Evolutionary conservation across 352 stramenopile genomes (phyloP).

Genomic region (Pythium grandisporangium): DNA sequence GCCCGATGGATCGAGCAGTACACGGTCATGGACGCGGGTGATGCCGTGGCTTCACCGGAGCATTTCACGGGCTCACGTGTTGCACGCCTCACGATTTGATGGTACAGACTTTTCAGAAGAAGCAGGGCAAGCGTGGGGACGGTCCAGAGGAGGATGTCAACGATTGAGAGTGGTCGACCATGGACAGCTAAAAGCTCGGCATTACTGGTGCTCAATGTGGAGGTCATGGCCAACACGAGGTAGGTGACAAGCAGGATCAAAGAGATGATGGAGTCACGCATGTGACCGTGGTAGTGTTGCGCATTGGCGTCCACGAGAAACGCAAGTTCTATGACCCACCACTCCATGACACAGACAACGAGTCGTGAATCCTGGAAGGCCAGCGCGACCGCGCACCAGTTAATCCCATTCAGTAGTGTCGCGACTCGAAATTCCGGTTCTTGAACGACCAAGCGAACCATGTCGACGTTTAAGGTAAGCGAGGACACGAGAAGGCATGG

Average conservation of each 20-base stretch:
- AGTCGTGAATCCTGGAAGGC: conserved; percentile 11
- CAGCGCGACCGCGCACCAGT: conserved; percentile 12
- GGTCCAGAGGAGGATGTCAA: conserved; percentile 20
- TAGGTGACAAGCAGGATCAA: not conserved
- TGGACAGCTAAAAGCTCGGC: conserved; percentile 5
- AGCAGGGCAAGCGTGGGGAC: conserved; percentile 14
- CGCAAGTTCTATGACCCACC: conserved; percentile 13
- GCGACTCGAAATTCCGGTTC: conserved; percentile 18
- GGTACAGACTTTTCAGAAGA: conserved; percentile 8
- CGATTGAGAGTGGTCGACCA: conserved; percentile 3
- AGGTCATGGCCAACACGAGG: too few species aligned
- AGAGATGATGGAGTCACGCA: not conserved
- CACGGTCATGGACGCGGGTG: not conserved
- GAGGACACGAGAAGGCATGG: conserved; percentile 10
- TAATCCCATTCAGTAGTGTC: conserved; percentile 14
- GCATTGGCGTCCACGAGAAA: conserved; percentile 15
- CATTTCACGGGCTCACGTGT: too few species aligned
- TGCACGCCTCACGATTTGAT: too few species aligned
- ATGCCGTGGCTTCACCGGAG: not conserved
- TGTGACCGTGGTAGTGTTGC: conserved; percentile 1
- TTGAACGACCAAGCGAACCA: conserved; percentile 1
- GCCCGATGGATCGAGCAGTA: conserved; percentile 13
- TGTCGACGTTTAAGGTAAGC: conserved; percentile 12
- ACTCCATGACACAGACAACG: conserved; percentile 12
- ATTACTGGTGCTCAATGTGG: too few species aligned